Conservation (phyloP, 768 basidiomycete species). For the Calocybe cyanea region DNA sequence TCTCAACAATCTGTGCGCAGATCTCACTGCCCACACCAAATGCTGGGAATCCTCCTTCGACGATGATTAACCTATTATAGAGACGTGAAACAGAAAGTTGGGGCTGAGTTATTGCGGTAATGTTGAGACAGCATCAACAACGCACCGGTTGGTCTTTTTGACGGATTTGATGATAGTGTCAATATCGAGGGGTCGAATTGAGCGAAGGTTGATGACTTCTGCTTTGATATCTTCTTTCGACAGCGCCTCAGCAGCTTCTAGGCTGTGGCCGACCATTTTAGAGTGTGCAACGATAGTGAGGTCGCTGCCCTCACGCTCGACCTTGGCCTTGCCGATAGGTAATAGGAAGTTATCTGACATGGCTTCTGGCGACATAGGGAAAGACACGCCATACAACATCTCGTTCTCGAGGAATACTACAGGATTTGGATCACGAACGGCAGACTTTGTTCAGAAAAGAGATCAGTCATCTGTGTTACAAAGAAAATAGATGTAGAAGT, state of each 20-base stretch:
- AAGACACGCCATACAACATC: slow-evolving; percentile 95
- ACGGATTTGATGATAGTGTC: slow-evolving; percentile 95
- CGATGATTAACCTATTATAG: slow-evolving; percentile 73
- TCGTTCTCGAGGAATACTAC: slow-evolving; percentile 99
- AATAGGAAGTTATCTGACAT: slow-evolving; percentile 94
- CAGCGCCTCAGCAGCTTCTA: slow-evolving; percentile 91
- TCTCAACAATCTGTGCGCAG: slow-evolving; percentile 95
- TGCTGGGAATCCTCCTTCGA: slow-evolving; percentile 97
- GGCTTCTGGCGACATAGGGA: slow-evolving; percentile 94
- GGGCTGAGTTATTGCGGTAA: neutral
- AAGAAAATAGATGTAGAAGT: too few relatives aligned
- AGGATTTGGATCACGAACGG: slow-evolving; percentile 97
- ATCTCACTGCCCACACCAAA: slow-evolving; percentile 99
- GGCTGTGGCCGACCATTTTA: slow-evolving; percentile 93
- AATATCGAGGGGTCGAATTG: slow-evolving; percentile 95
- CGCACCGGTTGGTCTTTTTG: slow-evolving; percentile 96
- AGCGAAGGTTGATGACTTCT: slow-evolving; percentile 96
- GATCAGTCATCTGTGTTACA: neutral
- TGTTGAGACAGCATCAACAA: too few relatives aligned
- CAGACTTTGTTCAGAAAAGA: slow-evolving; percentile 48
- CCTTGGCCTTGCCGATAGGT: slow-evolving; percentile 96
- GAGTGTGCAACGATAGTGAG: slow-evolving; percentile 97
- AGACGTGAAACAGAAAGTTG: neutral
- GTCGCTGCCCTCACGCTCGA: slow-evolving; percentile 90
- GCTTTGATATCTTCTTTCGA: slow-evolving; percentile 97